Conservation (phyloP, 495 filamentous ascomycete species). For the Pseudoneurospora amorphoporcata region DNA sequence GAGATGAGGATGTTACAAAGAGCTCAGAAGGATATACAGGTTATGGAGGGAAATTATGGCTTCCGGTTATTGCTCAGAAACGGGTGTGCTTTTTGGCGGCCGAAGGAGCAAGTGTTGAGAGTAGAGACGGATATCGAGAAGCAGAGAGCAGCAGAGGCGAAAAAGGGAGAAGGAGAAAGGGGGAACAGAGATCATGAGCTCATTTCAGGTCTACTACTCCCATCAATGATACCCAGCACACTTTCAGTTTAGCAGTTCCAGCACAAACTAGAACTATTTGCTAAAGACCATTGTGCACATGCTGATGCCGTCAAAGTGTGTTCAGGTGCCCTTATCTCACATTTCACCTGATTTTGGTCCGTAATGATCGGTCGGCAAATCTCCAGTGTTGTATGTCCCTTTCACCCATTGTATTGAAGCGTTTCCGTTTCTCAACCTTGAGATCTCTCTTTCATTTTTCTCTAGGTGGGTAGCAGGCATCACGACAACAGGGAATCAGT, state of each 20-base stretch:
- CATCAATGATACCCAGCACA: neutral
- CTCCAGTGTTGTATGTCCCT: neutral
- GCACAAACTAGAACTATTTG: neutral
- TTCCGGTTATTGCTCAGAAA: neutral
- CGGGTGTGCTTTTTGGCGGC: neutral
- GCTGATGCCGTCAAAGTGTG: neutral
- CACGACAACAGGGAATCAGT: neutral
- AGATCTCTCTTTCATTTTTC: too few relatives aligned
- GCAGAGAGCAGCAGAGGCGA: neutral
- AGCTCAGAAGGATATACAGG: neutral
- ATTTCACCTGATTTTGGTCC: neutral
- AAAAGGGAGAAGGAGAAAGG: neutral
- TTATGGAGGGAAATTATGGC: neutral
- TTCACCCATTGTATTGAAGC: neutral
- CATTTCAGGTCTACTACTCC: neutral
- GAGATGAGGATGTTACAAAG: neutral
- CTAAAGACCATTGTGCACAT: neutral
- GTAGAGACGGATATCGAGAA: neutral
- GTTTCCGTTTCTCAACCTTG: neutral
- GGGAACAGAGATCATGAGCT: neutral
- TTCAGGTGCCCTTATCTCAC: neutral
- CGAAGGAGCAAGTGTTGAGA: neutral
- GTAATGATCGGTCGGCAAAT: neutral
- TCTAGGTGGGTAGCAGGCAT: neutral
- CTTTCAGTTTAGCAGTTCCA: neutral